Evolutionary conservation across 164 flowering plant species (phyloP).

Genomic region (Litsea cubeba): DNA sequence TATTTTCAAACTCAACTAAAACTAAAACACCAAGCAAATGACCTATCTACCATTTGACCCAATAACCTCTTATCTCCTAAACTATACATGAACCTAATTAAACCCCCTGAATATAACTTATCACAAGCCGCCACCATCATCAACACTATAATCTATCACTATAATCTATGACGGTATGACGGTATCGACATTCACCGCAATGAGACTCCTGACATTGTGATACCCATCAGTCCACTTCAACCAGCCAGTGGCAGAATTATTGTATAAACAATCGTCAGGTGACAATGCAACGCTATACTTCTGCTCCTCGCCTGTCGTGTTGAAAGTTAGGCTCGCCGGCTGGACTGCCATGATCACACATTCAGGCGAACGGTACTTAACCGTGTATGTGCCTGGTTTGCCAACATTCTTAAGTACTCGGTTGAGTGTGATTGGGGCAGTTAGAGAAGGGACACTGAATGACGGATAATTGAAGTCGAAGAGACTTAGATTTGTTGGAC

Average conservation of each 20-base stretch:
- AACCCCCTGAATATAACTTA: too few species aligned
- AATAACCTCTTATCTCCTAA: not conserved
- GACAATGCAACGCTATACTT: conserved; percentile 21
- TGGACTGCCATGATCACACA: conserved; percentile 14
- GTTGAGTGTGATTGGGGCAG: conserved; percentile 4
- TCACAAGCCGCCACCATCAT: too few species aligned
- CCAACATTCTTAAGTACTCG: conserved; percentile 27
- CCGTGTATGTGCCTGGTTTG: conserved; percentile 17
- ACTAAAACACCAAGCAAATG: too few species aligned
- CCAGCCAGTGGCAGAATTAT: conserved; percentile 23
- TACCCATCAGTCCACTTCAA: conserved; percentile 28
- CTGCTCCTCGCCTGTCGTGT: conserved; percentile 29
- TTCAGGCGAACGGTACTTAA: not conserved
- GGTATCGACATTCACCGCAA: conserved; percentile 1
- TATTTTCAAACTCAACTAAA: not conserved
- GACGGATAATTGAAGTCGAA: conserved; percentile 28
- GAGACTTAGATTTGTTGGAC: not conserved
- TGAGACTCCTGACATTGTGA: conserved; percentile 26
- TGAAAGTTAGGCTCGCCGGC: conserved; percentile 26
- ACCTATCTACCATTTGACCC: too few species aligned
- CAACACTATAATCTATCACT: too few species aligned
- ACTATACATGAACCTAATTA: too few species aligned
- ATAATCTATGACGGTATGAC: too few species aligned
- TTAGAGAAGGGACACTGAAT: conserved; percentile 16
- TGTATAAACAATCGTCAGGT: not conserved